These are phyloP conservation scores for Coemansia sp. DNA, from an alignment of 192 early-diverging fungal species.

Conservation along the genomic window DNA sequence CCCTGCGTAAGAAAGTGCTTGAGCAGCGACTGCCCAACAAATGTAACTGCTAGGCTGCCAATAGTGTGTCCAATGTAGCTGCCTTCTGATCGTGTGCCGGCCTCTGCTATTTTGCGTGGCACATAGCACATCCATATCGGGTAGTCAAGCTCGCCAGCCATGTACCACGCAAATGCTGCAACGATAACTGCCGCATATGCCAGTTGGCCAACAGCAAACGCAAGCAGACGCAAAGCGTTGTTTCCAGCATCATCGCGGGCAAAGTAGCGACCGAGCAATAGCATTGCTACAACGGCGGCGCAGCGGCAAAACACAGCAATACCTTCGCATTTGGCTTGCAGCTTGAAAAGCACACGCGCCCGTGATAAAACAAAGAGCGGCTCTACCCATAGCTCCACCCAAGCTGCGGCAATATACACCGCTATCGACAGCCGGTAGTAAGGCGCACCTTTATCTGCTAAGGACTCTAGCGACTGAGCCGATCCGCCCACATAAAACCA, in stretches of 20 bases:
- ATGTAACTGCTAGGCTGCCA: constrained; percentile 66
- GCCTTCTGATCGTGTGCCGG: neutral
- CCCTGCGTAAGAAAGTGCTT: constrained; percentile 95
- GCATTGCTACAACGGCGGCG: constrained; percentile 61
- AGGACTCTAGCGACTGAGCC: constrained; percentile 1
- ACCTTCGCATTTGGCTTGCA: constrained; percentile 82
- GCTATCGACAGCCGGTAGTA: constrained; percentile 57
- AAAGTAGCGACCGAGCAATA: constrained; percentile 50
- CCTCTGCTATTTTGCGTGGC: constrained; percentile 3
- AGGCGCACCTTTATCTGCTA: constrained; percentile 22
- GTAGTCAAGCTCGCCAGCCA: constrained; percentile 41
- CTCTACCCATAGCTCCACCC: constrained; percentile 80
- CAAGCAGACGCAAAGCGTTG: constrained; percentile 61
- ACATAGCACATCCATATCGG: constrained; percentile 39
- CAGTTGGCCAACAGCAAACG: constrained; percentile 82
- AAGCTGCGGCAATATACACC: constrained; percentile 71
- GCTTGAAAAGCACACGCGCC: constrained; percentile 68
- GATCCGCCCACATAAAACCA: constrained; percentile 27
- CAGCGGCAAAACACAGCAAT: constrained; percentile 75
- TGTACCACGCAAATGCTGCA: constrained; percentile 58
- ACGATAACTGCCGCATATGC: constrained; percentile 63
- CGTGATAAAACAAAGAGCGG: constrained; percentile 79
- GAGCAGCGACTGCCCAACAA: constrained; percentile 84
- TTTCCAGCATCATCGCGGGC: constrained; percentile 10
- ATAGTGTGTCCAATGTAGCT: constrained; percentile 61